Evolutionary conservation across 768 basidiomycete species (phyloP).

Genomic region (Lentinula detonsa): DNA sequence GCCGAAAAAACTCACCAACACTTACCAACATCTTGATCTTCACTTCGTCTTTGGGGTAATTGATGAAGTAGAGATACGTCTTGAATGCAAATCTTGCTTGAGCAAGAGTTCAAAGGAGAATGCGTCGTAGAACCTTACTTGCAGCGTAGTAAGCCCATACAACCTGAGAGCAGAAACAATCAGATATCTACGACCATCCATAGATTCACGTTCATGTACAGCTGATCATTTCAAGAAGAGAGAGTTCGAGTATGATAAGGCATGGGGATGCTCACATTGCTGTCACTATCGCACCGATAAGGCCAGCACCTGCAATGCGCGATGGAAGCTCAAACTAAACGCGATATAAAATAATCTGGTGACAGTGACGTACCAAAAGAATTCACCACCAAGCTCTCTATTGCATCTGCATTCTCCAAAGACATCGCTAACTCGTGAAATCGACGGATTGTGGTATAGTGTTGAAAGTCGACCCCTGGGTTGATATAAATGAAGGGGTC

Average conservation of each 20-base stretch:
- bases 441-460: too few species aligned
- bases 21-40: constrained; percentile 11
- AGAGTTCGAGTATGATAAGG: too few species aligned
- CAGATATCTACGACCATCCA: too few species aligned
- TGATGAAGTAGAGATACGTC: constrained; percentile 18
- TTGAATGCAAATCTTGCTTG: not conserved
- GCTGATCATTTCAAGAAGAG: too few species aligned
- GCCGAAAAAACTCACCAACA: not conserved
- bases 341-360: not conserved
- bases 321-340: not conserved
- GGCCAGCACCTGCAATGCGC: not conserved
- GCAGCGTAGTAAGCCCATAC: not conserved
- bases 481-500: too few species aligned
- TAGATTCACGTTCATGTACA: too few species aligned
- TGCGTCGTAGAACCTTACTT: not conserved
- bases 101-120: not conserved
- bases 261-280: not conserved
- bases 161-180: not conserved
- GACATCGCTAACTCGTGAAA: too few species aligned
- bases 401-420: not conserved
- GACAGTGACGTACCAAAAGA: not conserved
- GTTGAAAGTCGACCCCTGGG: too few species aligned
- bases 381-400: not conserved
- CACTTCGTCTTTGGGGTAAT: constrained; percentile 14
- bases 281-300: not conserved